Percentiles rank a stretch among this genome's conserved stretches.
Conservation (phyloP, 2,329 filamentous ascomycete species). For the Apiospora pterosperma region DNA sequence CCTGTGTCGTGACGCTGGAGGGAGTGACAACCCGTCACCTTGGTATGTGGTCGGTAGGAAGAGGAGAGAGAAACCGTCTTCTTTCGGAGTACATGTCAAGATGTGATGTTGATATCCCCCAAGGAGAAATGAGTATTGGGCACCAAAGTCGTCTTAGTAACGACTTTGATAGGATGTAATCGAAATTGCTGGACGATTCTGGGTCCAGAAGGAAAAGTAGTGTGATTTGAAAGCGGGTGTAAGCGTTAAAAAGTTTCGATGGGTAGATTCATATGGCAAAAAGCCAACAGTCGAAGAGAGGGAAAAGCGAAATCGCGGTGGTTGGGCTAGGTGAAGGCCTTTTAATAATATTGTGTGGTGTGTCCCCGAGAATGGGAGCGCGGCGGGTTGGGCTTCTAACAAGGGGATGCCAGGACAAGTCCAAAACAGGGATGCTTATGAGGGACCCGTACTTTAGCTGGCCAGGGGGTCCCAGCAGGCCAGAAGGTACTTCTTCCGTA, state of each 20-base stretch:
- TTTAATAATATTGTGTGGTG: conserved; percentile 19
- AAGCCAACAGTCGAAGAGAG: conserved; percentile 25
- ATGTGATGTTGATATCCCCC: conserved; percentile 32
- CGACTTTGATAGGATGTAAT: conserved; percentile 33
- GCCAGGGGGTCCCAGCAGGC: conserved; percentile 5
- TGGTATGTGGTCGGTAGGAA: conserved; percentile 59
- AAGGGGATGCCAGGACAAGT: conserved; percentile 6
- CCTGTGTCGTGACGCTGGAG: conserved; percentile 44
- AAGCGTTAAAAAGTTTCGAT: neutral
- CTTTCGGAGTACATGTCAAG: conserved; percentile 56
- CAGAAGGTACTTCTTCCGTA: conserved; percentile 6
- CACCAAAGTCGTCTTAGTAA: conserved; percentile 33
- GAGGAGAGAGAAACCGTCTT: conserved; percentile 51
- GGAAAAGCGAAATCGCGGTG: conserved; percentile 12
- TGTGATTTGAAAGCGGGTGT: conserved; percentile 6
- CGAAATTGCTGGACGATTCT: conserved; percentile 36
- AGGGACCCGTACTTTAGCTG: neutral
- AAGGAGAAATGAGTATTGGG: conserved; percentile 28
- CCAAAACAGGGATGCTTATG: conserved; percentile 9
- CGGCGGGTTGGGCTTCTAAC: neutral
- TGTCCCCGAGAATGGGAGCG: neutral
- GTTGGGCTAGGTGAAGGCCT: conserved; percentile 21
- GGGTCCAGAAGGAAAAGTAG: conserved; percentile 26
- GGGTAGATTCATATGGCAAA: conserved; percentile 23
- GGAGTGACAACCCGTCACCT: conserved; percentile 53